Base-by-base conservation (phyloP, 1,284 basidiomycete genomes). In the Microstroma glucosiphilum region DNA sequence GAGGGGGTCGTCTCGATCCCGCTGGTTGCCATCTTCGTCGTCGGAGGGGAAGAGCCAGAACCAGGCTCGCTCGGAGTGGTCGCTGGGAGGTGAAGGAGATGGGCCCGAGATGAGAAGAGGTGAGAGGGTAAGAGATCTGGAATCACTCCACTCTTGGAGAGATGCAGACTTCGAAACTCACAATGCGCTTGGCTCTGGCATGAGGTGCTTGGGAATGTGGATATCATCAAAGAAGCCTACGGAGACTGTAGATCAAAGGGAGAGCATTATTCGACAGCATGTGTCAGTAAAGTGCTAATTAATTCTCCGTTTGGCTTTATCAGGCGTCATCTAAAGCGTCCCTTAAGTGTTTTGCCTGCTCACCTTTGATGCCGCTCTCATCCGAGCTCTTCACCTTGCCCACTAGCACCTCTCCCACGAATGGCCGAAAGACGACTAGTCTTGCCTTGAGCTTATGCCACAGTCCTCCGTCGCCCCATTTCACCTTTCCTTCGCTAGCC, bases 401-500 rank as follows among this genome's bases (percentile, higher is more conserved):
- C 0, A 93, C 82, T 21, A 97, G 84, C 1, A 96, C 89, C 79
- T 98, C 92, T 1, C 90, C 90, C 0, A 86, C 82, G 76, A 96
- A 96, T 0, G 94, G 94, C 67, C 92, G 84, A 79, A 96, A 97
- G 2, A 97, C 86, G 53, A 93, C 87, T 74, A 97, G 81, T 53
- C 93, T 84, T 78, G 96, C 96, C 1, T 88, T 85, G n/a, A 90
- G 92, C 83, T 90, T 91, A 79, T 97, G 92, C 87, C 91, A 97
- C 74, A 94, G 82, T 77, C 88, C 88, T 0, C 94, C 94, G 79
- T 98, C 94, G 0, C 93, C 93, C 79, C 94, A 96, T 30, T 92
- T 85, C 11, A 97, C 88, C 67, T 89, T 92, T 1, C 94, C 60
- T 43, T 61, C 57, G 42, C n/a, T 40, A 11, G 56, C 46, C 17